A percentile compares a stretch with the other conserved stretches of the same genome.
Evolutionary conservation across 306 rosid species (phyloP).

Genomic region (Castanopsis chinensis): DNA sequence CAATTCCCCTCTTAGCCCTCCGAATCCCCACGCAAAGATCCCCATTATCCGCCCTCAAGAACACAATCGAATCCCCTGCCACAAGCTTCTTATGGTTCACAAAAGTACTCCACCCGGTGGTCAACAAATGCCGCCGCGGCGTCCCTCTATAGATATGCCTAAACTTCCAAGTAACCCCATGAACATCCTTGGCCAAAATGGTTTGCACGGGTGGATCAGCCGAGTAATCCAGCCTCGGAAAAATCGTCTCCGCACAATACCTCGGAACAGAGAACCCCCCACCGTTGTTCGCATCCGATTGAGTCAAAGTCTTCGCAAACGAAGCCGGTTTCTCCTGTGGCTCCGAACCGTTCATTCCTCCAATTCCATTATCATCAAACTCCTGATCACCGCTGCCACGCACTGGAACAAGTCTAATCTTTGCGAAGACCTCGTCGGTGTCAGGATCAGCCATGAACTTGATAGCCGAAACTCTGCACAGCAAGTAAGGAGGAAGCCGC

Average conservation of each 20-base stretch:
- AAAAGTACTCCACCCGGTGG: constrained; percentile 96
- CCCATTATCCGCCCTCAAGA: constrained; percentile 74
- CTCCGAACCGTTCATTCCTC: constrained; percentile 48
- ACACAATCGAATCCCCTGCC: constrained; percentile 90
- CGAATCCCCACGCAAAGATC: constrained; percentile 91
- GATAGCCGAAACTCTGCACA: constrained; percentile 60
- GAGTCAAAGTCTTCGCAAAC: constrained; percentile 87
- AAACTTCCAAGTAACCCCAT: constrained; percentile 88
- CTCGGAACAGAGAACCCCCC: constrained; percentile 96
- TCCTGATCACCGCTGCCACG: constrained; percentile 19
- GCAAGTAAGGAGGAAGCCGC: constrained; percentile 49
- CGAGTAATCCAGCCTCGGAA: constrained; percentile 77
- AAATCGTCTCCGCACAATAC: constrained; percentile 87
- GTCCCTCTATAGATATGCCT: constrained; percentile 95
- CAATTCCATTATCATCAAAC: constrained; percentile 43
- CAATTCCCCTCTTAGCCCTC: constrained; percentile 74
- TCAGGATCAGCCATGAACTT: constrained; percentile 87
- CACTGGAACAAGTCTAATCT: constrained; percentile 57
- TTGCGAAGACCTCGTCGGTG: constrained; percentile 79
- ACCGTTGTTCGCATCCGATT: constrained; percentile 96
- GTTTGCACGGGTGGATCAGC: constrained; percentile 86
- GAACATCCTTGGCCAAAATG: constrained; percentile 86
- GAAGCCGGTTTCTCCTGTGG: constrained; percentile 66
- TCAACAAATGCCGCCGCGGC: constrained; percentile 89
- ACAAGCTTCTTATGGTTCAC: constrained; percentile 91